Conservation (phyloP, 1,284 basidiomycete genomes). For the Fomitopsis schrenkii region DNA sequence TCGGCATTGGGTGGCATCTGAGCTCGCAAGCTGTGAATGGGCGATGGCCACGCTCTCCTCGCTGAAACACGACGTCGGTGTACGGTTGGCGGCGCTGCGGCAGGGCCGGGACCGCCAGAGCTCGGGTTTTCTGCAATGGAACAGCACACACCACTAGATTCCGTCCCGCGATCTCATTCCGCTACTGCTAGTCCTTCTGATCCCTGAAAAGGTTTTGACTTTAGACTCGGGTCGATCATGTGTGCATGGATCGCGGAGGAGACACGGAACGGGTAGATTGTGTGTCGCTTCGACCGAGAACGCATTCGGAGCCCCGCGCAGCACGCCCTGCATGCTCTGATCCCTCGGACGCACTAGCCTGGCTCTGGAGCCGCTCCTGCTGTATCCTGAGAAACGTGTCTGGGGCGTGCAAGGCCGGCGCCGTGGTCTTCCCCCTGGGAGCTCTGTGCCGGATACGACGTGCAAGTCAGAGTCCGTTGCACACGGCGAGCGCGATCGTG, state of each 20-base stretch:
- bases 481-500: not conserved
- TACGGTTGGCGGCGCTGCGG: not conserved
- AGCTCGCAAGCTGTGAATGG: not conserved
- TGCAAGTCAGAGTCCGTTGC: not conserved
- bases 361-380: not conserved
- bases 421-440: not conserved
- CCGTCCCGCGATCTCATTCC: not conserved
- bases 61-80: not conserved
- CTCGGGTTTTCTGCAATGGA: not conserved
- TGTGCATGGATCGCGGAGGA: not conserved
- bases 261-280: not conserved
- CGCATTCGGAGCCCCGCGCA: not conserved
- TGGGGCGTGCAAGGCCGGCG: not conserved
- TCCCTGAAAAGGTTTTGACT: not conserved
- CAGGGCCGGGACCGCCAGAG: not conserved
- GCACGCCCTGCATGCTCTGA: not conserved
- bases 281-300: not conserved
- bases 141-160: not conserved
- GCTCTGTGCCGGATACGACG: not conserved
- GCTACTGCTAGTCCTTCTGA: not conserved
- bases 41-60: not conserved
- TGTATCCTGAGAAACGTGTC: not conserved
- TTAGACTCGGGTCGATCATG: not conserved
- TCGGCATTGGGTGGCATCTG: not conserved
- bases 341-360: not conserved